Percentiles rank a stretch among this genome's conserved stretches.
These are phyloP conservation scores for Nakazawaea populi DNA, from an alignment of 805 yeast genomes.

Conservation along the genomic window DNA sequence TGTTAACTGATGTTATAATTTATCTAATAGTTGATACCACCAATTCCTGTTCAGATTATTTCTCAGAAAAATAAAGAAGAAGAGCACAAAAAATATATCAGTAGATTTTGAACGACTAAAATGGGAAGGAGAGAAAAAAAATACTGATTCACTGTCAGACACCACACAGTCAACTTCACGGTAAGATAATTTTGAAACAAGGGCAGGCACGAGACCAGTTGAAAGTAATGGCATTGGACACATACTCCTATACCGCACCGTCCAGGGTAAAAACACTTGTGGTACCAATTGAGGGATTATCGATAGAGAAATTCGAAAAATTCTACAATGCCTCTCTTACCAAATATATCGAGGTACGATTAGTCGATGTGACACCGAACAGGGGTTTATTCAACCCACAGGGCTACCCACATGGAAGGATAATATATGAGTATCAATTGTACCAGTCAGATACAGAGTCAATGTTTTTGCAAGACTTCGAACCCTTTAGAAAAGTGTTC, in stretches of 20 bases:
- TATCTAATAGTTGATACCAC: too few species aligned
- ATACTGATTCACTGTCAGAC: background rate
- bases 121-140: background rate
- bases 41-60: too few species aligned
- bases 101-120: background rate
- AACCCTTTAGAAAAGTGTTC: constrained; percentile 79
- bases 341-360: constrained; percentile 54
- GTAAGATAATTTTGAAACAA: too few species aligned
- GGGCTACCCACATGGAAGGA: constrained; percentile 72
- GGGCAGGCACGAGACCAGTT: background rate
- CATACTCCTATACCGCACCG: constrained; percentile 52
- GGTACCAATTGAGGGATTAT: constrained; percentile 57
- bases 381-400: constrained; percentile 73
- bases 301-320: constrained; percentile 32
- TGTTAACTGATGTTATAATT: background rate
- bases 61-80: background rate
- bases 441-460: constrained; percentile 47
- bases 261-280: constrained; percentile 60
- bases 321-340: constrained; percentile 37
- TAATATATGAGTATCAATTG: constrained; percentile 51
- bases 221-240: constrained; percentile 22
- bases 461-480: constrained; percentile 75
- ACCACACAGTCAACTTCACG: background rate
- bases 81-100: background rate
- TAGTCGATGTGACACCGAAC: constrained; percentile 71